Conservation (phyloP, 768 basidiomycete genomes). For the Infundibulicybe gibba region DNA sequence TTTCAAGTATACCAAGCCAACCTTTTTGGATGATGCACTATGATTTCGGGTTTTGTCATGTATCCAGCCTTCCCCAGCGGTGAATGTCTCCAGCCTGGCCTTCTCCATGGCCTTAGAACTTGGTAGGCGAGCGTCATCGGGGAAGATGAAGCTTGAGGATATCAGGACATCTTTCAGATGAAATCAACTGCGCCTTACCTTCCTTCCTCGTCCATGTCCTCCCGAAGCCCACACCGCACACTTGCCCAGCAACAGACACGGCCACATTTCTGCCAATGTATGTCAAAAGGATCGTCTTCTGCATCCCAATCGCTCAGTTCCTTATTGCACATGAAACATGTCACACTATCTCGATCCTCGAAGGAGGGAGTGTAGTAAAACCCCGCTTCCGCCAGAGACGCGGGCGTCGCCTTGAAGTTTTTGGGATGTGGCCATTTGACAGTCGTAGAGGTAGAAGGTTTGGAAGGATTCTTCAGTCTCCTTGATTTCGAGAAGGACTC, state of each 20-base stretch:
- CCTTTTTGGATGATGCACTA: conserved; percentile 71
- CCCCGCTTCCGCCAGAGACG: conserved; percentile 80
- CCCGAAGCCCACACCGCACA: conserved; percentile 64
- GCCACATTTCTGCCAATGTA: conserved; percentile 73
- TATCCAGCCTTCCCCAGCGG: conserved; percentile 54
- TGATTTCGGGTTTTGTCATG: conserved; percentile 63
- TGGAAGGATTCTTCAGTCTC: conserved; percentile 54
- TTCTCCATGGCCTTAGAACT: conserved; percentile 66
- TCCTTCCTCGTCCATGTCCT: conserved; percentile 55
- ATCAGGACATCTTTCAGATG: background rate
- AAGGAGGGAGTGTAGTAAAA: conserved; percentile 78
- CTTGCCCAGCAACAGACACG: conserved; percentile 75
- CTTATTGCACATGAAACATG: conserved; percentile 83
- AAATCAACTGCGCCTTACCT: conserved; percentile 30
- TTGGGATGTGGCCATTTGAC: conserved; percentile 81
- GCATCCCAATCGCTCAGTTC: conserved; percentile 82
- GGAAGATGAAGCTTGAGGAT: conserved; percentile 50
- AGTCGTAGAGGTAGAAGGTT: conserved; percentile 38
- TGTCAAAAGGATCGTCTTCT: conserved; percentile 80
- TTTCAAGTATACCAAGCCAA: conserved; percentile 13
- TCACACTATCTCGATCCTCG: conserved; percentile 69
- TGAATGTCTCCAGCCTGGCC: conserved; percentile 68
- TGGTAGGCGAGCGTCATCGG: conserved; percentile 61
- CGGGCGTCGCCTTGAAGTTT: conserved; percentile 64
- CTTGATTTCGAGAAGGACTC: conserved; percentile 66